A percentile compares a stretch with the other conserved stretches of the same genome.
phyloP scores from a whole-genome alignment of 805 yeast genomes.

The Candida jianshihensis region DNA sequence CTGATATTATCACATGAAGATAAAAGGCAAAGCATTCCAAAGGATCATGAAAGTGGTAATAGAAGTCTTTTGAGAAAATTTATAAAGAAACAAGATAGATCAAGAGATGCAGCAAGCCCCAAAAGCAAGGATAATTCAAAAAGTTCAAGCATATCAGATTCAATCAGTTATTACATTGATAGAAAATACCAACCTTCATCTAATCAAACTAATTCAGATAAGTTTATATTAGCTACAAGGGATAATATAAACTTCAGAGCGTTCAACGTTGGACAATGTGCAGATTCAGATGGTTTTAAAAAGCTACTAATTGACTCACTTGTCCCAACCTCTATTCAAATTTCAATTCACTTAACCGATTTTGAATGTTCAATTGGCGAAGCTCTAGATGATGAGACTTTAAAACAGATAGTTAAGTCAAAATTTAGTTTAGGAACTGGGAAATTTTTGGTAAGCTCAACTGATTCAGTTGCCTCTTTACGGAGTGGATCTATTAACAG shows the following conservation, averaged over 20 bases:
- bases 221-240: conserved; percentile 49
- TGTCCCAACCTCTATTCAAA: conserved; percentile 18
- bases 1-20: conserved; percentile 14
- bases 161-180: conserved; percentile 22
- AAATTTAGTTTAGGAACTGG: conserved; percentile 27
- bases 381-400: conserved; percentile 42
- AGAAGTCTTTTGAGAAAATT: conserved; percentile 17
- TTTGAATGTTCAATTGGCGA: conserved; percentile 54
- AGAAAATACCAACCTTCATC: conserved; percentile 33
- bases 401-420: conserved; percentile 31
- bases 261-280: conserved; percentile 30
- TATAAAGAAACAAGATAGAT: conserved; percentile 11
- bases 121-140: no score
- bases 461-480: conserved; percentile 29
- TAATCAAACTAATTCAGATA: conserved; percentile 24
- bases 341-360: conserved; percentile 58
- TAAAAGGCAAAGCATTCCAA: conserved; percentile 5
- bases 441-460: conserved; percentile 28
- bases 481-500: conserved; percentile 34
- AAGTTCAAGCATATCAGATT: conserved; percentile 12
- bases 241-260: conserved; percentile 54
- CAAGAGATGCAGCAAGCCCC: no score
- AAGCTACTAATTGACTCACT: conserved; percentile 31
- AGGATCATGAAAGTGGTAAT: conserved; percentile 2
- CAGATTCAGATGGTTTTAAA: conserved; percentile 32